These are phyloP conservation scores for Emergomyces africanus DNA, from an alignment of 2,329 filamentous ascomycete genomes.

Conservation along the genomic window DNA sequence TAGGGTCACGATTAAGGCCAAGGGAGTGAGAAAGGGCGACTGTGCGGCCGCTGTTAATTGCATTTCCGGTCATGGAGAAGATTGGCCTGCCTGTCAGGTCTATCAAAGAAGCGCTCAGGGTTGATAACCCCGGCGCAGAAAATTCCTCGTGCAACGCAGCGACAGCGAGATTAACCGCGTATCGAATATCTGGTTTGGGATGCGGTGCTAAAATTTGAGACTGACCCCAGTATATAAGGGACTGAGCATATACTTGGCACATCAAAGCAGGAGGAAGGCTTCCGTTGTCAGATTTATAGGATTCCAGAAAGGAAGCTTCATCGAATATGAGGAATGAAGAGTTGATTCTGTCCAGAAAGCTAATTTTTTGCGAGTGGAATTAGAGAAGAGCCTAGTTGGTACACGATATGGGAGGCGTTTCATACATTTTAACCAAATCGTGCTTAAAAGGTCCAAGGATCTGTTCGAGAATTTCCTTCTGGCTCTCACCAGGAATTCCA, in stretches of 20 bases:
- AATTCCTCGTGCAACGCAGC: conserved; percentile 49
- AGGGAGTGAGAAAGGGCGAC: conserved; percentile 44
- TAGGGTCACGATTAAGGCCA: conserved; percentile 43
- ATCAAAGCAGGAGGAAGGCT: conserved; percentile 44
- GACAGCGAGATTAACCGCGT: conserved; percentile 50
- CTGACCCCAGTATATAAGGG: conserved; percentile 45
- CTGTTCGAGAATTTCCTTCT: conserved; percentile 45
- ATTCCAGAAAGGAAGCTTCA: conserved; percentile 39
- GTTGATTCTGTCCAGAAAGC: conserved; percentile 45
- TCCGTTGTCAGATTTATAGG: conserved; percentile 33
- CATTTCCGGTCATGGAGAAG: conserved; percentile 47
- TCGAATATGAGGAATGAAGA: conserved; percentile 51
- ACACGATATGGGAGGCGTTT: conserved; percentile 18
- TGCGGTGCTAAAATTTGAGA: conserved; percentile 33
- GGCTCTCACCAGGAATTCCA: conserved; percentile 34
- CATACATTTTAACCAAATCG: conserved; percentile 41
- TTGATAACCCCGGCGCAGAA: conserved; percentile 45
- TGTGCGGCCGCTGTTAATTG: conserved; percentile 41
- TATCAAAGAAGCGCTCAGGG: conserved; percentile 44
- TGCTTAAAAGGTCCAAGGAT: conserved; percentile 43
- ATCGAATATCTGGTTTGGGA: conserved; percentile 44
- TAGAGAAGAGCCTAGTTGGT: background rate
- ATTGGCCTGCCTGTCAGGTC: conserved; percentile 49
- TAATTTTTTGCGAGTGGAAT: conserved; percentile 17
- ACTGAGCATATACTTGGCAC: conserved; percentile 46